Conservation (phyloP, 1,139 yeast species). For the Taiozyma sp. region DNA sequence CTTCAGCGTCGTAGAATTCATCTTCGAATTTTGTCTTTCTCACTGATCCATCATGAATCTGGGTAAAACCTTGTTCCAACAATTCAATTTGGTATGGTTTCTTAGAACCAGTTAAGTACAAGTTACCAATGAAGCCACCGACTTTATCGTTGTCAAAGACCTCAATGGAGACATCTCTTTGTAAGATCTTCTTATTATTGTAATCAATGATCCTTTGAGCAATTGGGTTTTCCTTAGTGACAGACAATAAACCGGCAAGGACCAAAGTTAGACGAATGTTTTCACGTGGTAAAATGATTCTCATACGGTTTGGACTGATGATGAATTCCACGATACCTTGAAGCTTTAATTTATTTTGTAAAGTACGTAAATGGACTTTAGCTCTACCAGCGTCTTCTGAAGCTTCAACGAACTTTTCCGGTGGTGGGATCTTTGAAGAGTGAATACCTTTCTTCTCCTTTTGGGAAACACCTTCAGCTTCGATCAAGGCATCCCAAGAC, state of each 20-base stretch:
- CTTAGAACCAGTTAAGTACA: conserved; percentile 47
- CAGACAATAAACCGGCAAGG: conserved; percentile 64
- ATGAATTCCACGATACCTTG: conserved; percentile 70
- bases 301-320: conserved; percentile 60
- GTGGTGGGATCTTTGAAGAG: conserved; percentile 49
- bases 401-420: conserved; percentile 70
- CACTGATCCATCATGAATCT: conserved; percentile 62
- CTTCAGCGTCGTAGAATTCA: conserved; percentile 58
- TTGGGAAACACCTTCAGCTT: conserved; percentile 59
- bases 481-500: conserved; percentile 73
- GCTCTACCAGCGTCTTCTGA: conserved; percentile 71
- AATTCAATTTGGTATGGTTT: conserved; percentile 60
- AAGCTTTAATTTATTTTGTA: conserved; percentile 60
- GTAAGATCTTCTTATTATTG: conserved; percentile 53
- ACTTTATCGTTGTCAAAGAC: conserved; percentile 67
- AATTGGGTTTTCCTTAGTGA: conserved; percentile 34
- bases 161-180: conserved; percentile 67
- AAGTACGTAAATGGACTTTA: conserved; percentile 64
- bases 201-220: conserved; percentile 52
- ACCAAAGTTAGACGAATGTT: conserved; percentile 65
- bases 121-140: conserved; percentile 77
- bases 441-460: conserved; percentile 58
- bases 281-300: conserved; percentile 65
- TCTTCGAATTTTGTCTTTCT: conserved; percentile 48
- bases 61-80: conserved; percentile 58